Evolutionary conservation across 1,139 yeast genomes (phyloP).

Genomic region (Lodderomyces jiufengensis): DNA sequence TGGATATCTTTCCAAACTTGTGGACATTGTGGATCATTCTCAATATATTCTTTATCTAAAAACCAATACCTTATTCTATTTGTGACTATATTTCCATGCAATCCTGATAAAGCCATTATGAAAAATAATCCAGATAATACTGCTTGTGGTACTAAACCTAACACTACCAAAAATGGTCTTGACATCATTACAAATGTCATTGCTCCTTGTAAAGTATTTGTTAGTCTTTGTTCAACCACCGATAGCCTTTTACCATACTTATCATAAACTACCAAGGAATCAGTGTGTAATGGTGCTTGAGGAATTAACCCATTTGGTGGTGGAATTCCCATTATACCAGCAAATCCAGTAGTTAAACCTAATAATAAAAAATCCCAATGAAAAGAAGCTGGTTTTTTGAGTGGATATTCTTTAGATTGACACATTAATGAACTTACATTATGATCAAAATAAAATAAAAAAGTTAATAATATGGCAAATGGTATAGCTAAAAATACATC

Average conservation of each 20-base stretch:
- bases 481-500: constrained; percentile 88
- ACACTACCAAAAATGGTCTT: constrained; percentile 74
- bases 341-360: constrained; percentile 81
- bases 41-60: constrained; percentile 51
- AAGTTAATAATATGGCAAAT: constrained; percentile 80
- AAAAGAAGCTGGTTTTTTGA: constrained; percentile 82
- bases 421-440: constrained; percentile 92
- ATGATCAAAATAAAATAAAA: constrained; percentile 89
- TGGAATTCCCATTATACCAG: constrained; percentile 87
- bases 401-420: constrained; percentile 76
- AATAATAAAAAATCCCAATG: constrained; percentile 89
- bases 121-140: constrained; percentile 89
- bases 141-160: constrained; percentile 90
- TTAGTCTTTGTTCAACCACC: constrained; percentile 86
- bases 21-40: constrained; percentile 35
- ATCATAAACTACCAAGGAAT: constrained; percentile 64
- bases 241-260: constrained; percentile 40
- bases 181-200: constrained; percentile 86
- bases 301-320: constrained; percentile 97
- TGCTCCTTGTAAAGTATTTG: constrained; percentile 81
- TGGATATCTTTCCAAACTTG: constrained; percentile 32
- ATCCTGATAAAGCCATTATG: constrained; percentile 85
- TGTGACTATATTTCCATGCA: constrained; percentile 64
- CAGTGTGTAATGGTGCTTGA: constrained; percentile 93
- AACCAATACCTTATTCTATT: constrained; percentile 60